Conservation (phyloP, 495 filamentous ascomycete species). For the Staphylotrichum longicolle region DNA sequence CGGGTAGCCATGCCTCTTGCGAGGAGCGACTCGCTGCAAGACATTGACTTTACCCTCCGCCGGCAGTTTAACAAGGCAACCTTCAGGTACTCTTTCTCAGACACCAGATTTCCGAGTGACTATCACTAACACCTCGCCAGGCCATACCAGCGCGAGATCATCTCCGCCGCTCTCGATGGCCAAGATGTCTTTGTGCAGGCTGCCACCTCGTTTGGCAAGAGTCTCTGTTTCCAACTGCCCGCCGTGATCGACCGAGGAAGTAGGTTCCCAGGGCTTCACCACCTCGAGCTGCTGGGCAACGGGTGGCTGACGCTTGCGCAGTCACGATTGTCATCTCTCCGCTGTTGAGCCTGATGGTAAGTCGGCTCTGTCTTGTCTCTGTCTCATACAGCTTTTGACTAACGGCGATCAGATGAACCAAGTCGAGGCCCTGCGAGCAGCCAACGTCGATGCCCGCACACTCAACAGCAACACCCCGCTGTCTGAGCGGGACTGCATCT, state of each 20-base stretch:
- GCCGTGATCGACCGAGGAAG: slow-evolving; percentile 83
- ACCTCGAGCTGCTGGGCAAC: too few species aligned
- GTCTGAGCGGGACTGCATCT: slow-evolving; percentile 62
- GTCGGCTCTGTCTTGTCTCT: slow-evolving; percentile 13
- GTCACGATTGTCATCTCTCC: slow-evolving; percentile 92
- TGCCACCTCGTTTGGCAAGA: slow-evolving; percentile 95
- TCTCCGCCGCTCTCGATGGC: slow-evolving; percentile 72
- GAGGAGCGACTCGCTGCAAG: slow-evolving; percentile 51
- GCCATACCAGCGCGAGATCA: slow-evolving; percentile 84
- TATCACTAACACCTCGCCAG: slow-evolving; percentile 41
- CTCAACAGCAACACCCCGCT: slow-evolving; percentile 77
- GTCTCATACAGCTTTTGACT: background rate
- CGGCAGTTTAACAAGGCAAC: slow-evolving; percentile 73
- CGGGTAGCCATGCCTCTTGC: slow-evolving; percentile 40
- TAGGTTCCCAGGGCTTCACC: slow-evolving; percentile 40
- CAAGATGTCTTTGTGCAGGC: slow-evolving; percentile 94
- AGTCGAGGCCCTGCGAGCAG: slow-evolving; percentile 71
- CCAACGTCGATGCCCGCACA: slow-evolving; percentile 75
- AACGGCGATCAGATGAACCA: slow-evolving; percentile 69
- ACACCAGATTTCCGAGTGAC: background rate
- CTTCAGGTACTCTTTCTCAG: slow-evolving; percentile 56
- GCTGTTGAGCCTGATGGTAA: slow-evolving; percentile 84
- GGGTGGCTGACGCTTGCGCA: slow-evolving; percentile 27
- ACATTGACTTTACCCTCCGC: slow-evolving; percentile 82
- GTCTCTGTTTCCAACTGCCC: slow-evolving; percentile 89